Conservation (phyloP, 306 rosid genomes). For the Senna tora region DNA sequence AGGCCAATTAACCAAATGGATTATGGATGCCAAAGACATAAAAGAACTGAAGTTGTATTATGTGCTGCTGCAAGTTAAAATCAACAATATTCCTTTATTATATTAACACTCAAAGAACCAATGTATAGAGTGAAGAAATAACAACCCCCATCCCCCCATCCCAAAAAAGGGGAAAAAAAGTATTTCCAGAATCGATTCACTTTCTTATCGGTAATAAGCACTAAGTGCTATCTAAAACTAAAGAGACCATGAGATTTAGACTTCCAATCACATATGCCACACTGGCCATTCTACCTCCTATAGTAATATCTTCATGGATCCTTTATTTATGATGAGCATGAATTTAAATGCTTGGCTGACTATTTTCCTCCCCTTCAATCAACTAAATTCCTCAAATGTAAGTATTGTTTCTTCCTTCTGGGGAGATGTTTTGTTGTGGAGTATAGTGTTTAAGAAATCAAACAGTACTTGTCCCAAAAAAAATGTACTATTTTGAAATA, state of each 20-base stretch:
- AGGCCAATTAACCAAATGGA: neutral
- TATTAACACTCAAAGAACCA: neutral
- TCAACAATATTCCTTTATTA: neutral
- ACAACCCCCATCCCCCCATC: neutral
- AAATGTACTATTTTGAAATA: neutral
- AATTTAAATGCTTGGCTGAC: neutral
- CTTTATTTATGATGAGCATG: neutral
- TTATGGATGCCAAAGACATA: conserved; percentile 3
- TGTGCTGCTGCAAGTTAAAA: neutral
- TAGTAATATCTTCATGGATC: neutral
- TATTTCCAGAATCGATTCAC: neutral
- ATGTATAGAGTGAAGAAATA: too few species aligned
- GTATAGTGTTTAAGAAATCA: conserved; percentile 6
- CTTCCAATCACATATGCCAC: neutral
- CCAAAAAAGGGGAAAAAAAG: neutral
- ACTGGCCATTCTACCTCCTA: neutral
- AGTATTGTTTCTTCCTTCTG: too few species aligned
- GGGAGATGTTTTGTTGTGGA: neutral
- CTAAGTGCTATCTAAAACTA: neutral
- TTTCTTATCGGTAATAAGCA: neutral
- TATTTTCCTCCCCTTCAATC: neutral
- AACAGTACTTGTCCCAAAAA: conserved; percentile 5
- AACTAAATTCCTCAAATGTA: neutral
- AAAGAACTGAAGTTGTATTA: neutral
- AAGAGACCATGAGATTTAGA: neutral